phyloP scores from a whole-genome alignment of 2,329 filamentous ascomycete species.

The Geosmithia putterillii region DNA sequence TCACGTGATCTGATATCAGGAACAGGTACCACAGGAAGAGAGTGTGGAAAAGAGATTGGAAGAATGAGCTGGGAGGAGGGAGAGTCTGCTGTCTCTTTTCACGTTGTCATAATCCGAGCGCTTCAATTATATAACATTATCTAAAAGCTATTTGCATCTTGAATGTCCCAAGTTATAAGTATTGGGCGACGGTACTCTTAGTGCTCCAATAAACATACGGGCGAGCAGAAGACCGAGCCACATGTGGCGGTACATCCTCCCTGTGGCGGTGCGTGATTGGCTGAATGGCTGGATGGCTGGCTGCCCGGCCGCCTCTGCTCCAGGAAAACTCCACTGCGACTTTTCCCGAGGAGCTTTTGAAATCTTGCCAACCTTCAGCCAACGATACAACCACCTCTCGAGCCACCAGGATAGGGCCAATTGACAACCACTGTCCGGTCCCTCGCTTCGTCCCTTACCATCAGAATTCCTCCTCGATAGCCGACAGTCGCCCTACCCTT shows the following conservation, averaged over 20 bases:
- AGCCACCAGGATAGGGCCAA: constrained; percentile 28
- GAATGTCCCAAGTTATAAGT: too few relatives aligned
- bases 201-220: too few relatives aligned
- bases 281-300: background rate
- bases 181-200: too few relatives aligned
- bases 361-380: constrained; percentile 19
- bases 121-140: too few relatives aligned
- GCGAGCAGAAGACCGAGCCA: background rate
- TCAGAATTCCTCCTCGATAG: constrained; percentile 9
- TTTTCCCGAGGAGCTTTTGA: constrained; percentile 30
- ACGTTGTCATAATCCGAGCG: too few relatives aligned
- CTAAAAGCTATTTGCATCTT: too few relatives aligned
- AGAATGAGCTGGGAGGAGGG: too few relatives aligned
- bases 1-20: background rate
- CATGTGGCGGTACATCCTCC: background rate
- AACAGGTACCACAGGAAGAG: background rate
- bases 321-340: constrained; percentile 34
- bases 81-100: too few relatives aligned
- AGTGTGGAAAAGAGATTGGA: too few relatives aligned
- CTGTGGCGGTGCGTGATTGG: background rate
- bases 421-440: constrained; percentile 28
- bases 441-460: constrained; percentile 3
- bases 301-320: background rate
- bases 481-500: constrained; percentile 23
- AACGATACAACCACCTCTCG: constrained; percentile 18